Conservation (phyloP, 139 green algal genomes). For the Chlorella sp. region DNA sequence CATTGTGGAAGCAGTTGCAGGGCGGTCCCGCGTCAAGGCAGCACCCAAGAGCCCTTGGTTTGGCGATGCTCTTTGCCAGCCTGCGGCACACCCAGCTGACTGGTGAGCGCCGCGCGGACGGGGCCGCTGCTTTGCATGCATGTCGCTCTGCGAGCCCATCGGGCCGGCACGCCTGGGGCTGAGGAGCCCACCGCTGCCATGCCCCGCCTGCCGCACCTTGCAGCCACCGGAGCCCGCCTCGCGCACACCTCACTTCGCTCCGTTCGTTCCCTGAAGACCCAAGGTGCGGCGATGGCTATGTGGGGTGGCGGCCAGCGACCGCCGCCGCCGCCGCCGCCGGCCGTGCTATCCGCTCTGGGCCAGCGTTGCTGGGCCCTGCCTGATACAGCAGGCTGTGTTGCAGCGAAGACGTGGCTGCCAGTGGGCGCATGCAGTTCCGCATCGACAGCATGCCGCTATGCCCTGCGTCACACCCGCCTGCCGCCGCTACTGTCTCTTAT, state of each 20-base stretch:
- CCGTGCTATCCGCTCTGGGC: not conserved
- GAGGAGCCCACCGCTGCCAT: too few relatives aligned
- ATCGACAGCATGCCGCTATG: not conserved
- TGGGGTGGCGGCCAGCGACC: not conserved
- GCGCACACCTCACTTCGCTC: not conserved
- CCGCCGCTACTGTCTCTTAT: too few relatives aligned
- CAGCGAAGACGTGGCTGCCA: too few relatives aligned
- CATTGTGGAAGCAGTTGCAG: too few relatives aligned
- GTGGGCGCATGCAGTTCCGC: not conserved
- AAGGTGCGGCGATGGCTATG: not conserved
- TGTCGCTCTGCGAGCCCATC: not conserved
- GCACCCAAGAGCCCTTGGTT: too few relatives aligned
- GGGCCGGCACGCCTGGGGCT: not conserved
- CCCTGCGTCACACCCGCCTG: not conserved
- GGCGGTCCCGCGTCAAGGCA: too few relatives aligned
- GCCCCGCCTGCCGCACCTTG: constrained; percentile 5
- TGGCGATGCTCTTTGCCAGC: constrained; percentile 24
- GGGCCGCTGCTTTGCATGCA: not conserved
- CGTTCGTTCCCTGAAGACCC: not conserved
- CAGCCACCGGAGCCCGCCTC: constrained; percentile 16
- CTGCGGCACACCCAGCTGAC: constrained; percentile 2
- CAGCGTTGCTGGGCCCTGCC: not conserved
- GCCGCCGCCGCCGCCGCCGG: not conserved
- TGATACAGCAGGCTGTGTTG: not conserved
- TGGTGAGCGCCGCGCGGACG: not conserved